phyloP scores from a whole-genome alignment of 2,329 filamentous ascomycete genomes.

The Calonectria crousiana region DNA sequence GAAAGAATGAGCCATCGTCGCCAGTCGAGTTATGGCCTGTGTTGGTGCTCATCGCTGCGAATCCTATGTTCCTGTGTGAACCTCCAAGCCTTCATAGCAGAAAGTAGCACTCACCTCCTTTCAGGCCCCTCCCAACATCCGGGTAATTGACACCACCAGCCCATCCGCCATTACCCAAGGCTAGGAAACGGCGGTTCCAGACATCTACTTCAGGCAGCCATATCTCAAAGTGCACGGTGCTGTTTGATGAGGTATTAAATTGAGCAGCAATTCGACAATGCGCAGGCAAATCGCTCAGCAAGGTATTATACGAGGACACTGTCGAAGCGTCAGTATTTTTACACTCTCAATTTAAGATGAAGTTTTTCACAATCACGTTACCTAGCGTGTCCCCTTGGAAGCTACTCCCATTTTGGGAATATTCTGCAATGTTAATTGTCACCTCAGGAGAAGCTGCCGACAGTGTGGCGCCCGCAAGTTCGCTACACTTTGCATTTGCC shows the following conservation, averaged over 20 bases:
- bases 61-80: neutral
- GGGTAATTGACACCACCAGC: constrained; percentile 1
- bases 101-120: neutral
- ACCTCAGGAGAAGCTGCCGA: neutral
- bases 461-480: neutral
- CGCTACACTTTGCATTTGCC: neutral
- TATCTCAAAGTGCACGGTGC: neutral
- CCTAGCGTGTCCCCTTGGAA: neutral
- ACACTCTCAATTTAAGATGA: no score
- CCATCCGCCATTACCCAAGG: neutral
- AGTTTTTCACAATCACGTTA: neutral
- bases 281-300: neutral
- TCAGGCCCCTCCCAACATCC: neutral
- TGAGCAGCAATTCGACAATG: constrained; percentile 2
- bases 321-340: neutral
- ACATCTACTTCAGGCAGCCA: neutral
- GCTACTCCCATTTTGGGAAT: neutral
- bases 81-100: no score
- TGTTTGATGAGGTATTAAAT: constrained; percentile 1
- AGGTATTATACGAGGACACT: constrained; percentile 2
- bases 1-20: neutral
- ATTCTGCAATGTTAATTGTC: neutral
- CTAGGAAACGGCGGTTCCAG: neutral
- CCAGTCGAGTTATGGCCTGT: neutral
- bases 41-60: neutral